Evolutionary conservation across 805 yeast genomes (phyloP).

Genomic region (Priceomyces haplophilus): DNA sequence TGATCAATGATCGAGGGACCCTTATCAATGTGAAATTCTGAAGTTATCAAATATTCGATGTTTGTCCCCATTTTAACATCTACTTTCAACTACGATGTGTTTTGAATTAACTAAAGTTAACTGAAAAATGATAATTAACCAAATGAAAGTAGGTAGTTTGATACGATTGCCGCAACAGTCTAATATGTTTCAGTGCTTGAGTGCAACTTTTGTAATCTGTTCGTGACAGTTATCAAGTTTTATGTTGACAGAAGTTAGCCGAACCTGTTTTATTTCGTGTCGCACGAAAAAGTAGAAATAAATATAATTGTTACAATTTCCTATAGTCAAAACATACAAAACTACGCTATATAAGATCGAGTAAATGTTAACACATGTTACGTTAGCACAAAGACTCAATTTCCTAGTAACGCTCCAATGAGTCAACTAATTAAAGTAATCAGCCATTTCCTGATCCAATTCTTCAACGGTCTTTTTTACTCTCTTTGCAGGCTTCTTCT

Average conservation of each 20-base stretch:
- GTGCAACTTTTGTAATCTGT: too few relatives aligned
- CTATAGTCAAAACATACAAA: not conserved
- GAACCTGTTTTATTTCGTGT: not conserved
- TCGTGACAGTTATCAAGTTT: too few relatives aligned
- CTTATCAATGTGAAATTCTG: conserved; percentile 75
- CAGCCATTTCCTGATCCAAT: conserved; percentile 97
- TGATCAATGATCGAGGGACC: conserved; percentile 69
- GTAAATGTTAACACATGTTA: too few relatives aligned
- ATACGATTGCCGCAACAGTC: too few relatives aligned
- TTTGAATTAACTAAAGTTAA: too few relatives aligned
- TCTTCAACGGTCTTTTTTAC: conserved; percentile 80
- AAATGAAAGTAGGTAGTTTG: too few relatives aligned
- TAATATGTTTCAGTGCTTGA: too few relatives aligned
- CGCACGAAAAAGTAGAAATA: not conserved
- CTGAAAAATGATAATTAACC: too few relatives aligned
- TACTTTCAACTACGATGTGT: not conserved
- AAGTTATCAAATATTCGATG: conserved; percentile 58
- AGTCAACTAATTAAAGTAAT: conserved; percentile 55
- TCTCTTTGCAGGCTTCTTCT: conserved; percentile 41
- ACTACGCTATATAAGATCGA: too few relatives aligned
- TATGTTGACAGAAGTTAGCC: not conserved
- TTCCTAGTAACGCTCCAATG: not conserved
- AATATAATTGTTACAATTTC: not conserved
- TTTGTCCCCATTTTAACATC: conserved; percentile 23
- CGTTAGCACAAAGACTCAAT: too few relatives aligned